Conservation (phyloP, 306 rosid species). For the Sphenostylis stenocarpa region DNA sequence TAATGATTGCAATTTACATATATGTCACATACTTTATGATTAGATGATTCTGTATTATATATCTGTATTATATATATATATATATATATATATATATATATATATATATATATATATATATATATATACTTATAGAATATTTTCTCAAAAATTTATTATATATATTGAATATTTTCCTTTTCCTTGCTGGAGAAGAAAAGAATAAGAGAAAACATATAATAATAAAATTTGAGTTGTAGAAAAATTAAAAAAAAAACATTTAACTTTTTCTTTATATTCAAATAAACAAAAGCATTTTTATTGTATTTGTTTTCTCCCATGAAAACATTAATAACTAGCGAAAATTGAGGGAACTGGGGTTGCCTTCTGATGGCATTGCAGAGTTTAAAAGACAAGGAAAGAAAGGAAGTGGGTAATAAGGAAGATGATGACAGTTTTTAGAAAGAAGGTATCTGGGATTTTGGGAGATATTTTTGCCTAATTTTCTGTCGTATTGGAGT, state of each 20-base stretch:
- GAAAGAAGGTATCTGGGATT: neutral
- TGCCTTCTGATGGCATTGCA: neutral
- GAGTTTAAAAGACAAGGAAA: neutral
- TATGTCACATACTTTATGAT: no score
- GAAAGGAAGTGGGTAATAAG: neutral
- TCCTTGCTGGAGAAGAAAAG: neutral
- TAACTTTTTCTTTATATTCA: neutral
- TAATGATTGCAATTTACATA: no score
- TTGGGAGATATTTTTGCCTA: constrained; percentile 15
- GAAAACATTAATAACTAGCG: neutral
- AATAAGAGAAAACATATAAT: neutral
- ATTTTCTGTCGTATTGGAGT: constrained; percentile 16
- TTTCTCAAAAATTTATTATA: no score
- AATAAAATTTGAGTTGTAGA: neutral
- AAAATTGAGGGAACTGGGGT: neutral
- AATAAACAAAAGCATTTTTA: neutral
- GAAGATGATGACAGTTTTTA: neutral
- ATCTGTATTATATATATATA: no score
- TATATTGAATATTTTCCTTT: no score
- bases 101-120: no score
- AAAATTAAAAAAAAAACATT: neutral
- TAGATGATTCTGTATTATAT: no score
- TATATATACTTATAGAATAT: no score
- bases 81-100: no score
- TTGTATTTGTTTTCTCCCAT: neutral